Conservation (phyloP, 305 asterid genomes). For the Rubia tinctorum region DNA sequence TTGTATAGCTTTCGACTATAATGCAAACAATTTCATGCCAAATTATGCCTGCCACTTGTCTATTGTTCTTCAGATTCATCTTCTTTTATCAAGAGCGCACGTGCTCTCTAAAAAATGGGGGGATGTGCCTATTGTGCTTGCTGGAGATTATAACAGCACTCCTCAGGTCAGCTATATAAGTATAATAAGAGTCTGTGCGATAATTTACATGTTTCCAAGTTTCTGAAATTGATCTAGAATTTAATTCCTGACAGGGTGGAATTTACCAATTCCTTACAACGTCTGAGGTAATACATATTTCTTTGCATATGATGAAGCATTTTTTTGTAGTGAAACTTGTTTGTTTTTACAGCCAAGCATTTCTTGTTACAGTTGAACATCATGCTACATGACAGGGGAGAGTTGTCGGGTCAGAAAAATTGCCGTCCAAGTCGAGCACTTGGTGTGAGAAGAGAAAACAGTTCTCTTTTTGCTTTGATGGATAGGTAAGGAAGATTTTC, state of each 20-base stretch:
- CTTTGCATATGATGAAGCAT: background rate
- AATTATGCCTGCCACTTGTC: conserved; percentile 5
- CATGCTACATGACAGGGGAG: conserved; percentile 34
- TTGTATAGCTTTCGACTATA: background rate
- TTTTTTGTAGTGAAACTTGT: background rate
- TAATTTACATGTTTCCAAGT: conserved; percentile 2
- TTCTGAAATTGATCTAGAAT: background rate
- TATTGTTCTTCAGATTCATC: conserved; percentile 27
- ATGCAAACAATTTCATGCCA: background rate
- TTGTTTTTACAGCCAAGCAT: background rate
- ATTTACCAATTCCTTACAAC: conserved; percentile 30
- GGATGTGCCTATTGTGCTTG: conserved; percentile 31
- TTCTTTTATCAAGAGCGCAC: conserved; percentile 32
- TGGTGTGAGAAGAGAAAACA: conserved; percentile 31
- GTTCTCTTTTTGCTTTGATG: conserved; percentile 30
- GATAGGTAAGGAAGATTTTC: conserved; percentile 24
- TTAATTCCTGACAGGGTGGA: conserved; percentile 27
- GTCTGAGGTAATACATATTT: conserved; percentile 26
- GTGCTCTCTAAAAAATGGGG: conserved; percentile 36
- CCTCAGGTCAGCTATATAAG: conserved; percentile 23
- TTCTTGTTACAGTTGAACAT: conserved; percentile 28
- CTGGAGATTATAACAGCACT: conserved; percentile 41
- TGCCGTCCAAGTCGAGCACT: conserved; percentile 30
- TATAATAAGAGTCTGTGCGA: background rate
- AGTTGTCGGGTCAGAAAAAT: conserved; percentile 38